A percentile compares a stretch with the other conserved stretches of the same genome.
Evolutionary conservation across 2,329 filamentous ascomycete species (phyloP).

Genomic region (Chaetoscypha palmicola): DNA sequence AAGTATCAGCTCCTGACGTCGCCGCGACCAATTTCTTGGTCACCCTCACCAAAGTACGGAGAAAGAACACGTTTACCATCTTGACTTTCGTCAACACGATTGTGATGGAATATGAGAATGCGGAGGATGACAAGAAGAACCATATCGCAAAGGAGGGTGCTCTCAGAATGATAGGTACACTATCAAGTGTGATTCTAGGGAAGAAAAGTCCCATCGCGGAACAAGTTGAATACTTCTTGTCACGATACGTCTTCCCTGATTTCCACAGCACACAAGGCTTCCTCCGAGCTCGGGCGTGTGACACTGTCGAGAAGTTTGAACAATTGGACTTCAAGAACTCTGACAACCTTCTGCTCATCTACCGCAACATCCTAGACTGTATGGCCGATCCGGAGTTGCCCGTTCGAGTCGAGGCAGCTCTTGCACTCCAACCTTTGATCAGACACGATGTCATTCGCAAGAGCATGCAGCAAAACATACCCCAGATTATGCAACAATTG

Average conservation of each 20-base stretch:
- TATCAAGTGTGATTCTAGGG: conserved; percentile 87
- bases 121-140: conserved; percentile 82
- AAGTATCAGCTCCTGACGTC: conserved; percentile 89
- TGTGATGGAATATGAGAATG: conserved; percentile 84
- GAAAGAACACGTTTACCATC: conserved; percentile 93
- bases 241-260: conserved; percentile 96
- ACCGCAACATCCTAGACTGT: conserved; percentile 91
- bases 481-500: conserved; percentile 98
- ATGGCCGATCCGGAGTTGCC: conserved; percentile 94
- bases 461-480: conserved; percentile 96
- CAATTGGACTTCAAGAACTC: conserved; percentile 94
- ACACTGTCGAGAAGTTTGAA: conserved; percentile 97
- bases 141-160: conserved; percentile 95
- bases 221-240: conserved; percentile 97
- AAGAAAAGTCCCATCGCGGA: conserved; percentile 98
- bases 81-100: conserved; percentile 92
- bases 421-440: conserved; percentile 92
- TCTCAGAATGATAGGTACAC: conserved; percentile 90
- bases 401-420: conserved; percentile 86
- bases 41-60: conserved; percentile 84
- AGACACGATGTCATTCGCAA: conserved; percentile 88
- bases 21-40: conserved; percentile 95
- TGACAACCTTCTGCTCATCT: conserved; percentile 92
- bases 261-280: conserved; percentile 90
- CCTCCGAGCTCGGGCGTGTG: conserved; percentile 87